Evolutionary conservation across 169 alveolate genomes (phyloP).

Genomic region (Ichthyophthirius multifiliis): DNA sequence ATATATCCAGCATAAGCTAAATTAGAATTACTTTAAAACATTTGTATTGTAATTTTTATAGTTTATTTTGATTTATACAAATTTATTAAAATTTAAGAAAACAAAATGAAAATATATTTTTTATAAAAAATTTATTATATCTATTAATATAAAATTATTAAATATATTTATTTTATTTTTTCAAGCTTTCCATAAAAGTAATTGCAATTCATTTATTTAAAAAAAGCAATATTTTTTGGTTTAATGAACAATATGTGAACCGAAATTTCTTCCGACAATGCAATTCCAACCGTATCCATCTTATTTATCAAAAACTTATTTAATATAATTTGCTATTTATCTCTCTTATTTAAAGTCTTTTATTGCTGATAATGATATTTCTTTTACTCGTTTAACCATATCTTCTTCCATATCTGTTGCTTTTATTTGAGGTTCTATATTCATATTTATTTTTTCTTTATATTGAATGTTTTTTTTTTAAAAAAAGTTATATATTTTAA

Average conservation of each 20-base stretch:
- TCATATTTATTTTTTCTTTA: too few species aligned
- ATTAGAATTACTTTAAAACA: too few species aligned
- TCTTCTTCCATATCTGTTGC: slow-evolving; percentile 47
- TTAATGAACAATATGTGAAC: slow-evolving; percentile 40
- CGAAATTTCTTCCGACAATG: slow-evolving; percentile 45
- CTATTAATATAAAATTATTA: too few species aligned
- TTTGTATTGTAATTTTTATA: too few species aligned
- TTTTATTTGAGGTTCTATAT: slow-evolving; percentile 15
- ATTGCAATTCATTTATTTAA: slow-evolving; percentile 18
- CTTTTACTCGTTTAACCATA: slow-evolving; percentile 21
- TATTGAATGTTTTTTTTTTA: too few species aligned
- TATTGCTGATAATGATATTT: slow-evolving; percentile 17
- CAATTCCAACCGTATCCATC: slow-evolving; percentile 44
- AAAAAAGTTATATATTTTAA: too few species aligned
- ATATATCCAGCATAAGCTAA: neutral
- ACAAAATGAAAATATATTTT: too few species aligned
- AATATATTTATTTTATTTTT: too few species aligned
- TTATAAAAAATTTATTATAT: too few species aligned
- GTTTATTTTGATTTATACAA: too few species aligned
- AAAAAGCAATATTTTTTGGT: slow-evolving; percentile 39
- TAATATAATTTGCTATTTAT: slow-evolving; percentile 32
- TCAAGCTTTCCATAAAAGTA: slow-evolving; percentile 47
- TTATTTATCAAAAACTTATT: slow-evolving; percentile 24
- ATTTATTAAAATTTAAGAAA: too few species aligned
- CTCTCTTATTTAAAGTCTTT: slow-evolving; percentile 25